These are phyloP conservation scores for Isatis lusitanica DNA, from an alignment of 441 rosid genomes.

Conservation along the genomic window DNA sequence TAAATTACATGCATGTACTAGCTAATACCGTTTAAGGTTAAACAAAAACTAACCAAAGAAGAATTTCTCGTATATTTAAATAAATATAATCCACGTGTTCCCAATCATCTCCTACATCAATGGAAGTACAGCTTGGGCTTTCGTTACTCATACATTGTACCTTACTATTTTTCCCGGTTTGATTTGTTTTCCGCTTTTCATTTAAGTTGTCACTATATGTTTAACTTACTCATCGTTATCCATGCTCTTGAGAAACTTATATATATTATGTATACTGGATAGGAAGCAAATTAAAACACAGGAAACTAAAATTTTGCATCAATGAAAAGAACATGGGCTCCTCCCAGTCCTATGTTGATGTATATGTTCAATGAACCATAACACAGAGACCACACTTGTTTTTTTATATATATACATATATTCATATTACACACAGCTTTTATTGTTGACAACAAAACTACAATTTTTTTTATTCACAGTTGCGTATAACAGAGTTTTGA, in stretches of 20 bases:
- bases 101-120: slow-evolving; percentile 37
- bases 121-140: slow-evolving; percentile 39
- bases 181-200: slow-evolving; percentile 7
- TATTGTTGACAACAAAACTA: neutral
- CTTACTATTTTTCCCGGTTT: slow-evolving; percentile 24
- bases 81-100: slow-evolving; percentile 28
- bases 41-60: neutral
- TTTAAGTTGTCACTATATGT: slow-evolving; percentile 25
- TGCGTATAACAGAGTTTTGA: too few species aligned
- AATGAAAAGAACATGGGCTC: slow-evolving; percentile 34
- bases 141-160: slow-evolving; percentile 37
- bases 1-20: neutral
- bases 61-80: neutral
- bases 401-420: neutral
- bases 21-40: neutral
- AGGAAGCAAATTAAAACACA: slow-evolving; percentile 34
- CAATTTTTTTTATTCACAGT: too few species aligned
- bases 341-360: slow-evolving; percentile 33
- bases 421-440: neutral
- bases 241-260: slow-evolving; percentile 11
- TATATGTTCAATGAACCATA: slow-evolving; percentile 41
- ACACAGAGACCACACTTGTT: slow-evolving; percentile 25
- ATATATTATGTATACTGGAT: slow-evolving; percentile 15
- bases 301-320: slow-evolving; percentile 24
- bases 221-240: slow-evolving; percentile 24